Evolutionary conservation across 73 alveolate species (phyloP), one percentile per base, ranked within the genome.

Genomic region (Urostyla sp.): DNA sequence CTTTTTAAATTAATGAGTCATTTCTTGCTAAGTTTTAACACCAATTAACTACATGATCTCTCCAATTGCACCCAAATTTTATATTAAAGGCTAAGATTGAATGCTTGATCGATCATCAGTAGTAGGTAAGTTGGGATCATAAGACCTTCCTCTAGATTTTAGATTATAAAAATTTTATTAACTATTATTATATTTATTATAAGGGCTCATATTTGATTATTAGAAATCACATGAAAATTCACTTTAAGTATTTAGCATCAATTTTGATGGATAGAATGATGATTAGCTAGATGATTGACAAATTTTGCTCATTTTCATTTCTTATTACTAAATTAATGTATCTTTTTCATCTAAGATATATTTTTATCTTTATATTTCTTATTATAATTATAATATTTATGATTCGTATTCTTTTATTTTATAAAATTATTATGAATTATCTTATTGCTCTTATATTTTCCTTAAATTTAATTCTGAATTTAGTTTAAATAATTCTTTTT

Each of bases 291-390:
- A n/a, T n/a, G n/a, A n/a, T n/a, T n/a, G n/a, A n/a, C n/a, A n/a
- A n/a, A n/a, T n/a, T n/a, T 59, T 55, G 5, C 37, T 32, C 23
- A 59, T 32, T 59, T 59, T 59, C 4, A 11, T 8, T 20, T 59
- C 76, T 35, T 59, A 59, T 7, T 59, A 52, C 11, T 59, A 18
- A 7, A 59, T 59, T 8, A 32, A 11, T 21, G 20, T 59, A 24
- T 59, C 76, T 21, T 59, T 59, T 11, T 59, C 76, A 6, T 6
- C 16, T 59, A 59, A n/a, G 20, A 59, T 32, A 34, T 32, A n/a
- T 34, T 32, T 59, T 31, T 35, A 11, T 13, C n/a, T 4, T 37
- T 6, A 59, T 5, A 15, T 27, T 5, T 59, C 76, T 59, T 59
- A 11, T 34, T 20, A 35, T 3, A 59, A 10, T 32, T 40, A 18